Evolutionary conservation across 306 rosid genomes (phyloP).

Genomic region (Cicer yamashitae): DNA sequence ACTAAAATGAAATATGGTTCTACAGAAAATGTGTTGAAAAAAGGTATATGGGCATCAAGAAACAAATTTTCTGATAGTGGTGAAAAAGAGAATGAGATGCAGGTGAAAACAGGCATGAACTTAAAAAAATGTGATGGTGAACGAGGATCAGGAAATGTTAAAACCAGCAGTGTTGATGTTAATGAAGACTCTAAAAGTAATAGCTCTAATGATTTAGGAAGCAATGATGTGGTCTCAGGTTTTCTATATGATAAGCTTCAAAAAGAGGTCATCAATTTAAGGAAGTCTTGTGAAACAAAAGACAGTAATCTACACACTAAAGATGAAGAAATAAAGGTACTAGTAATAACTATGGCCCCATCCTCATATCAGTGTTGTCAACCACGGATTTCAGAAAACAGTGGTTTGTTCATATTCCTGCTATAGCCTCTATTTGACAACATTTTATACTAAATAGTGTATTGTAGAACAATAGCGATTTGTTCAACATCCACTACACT

Average conservation of each 20-base stretch:
- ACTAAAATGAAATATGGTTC: slow-evolving; percentile 50
- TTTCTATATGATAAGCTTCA: slow-evolving; percentile 88
- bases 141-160: slow-evolving; percentile 43
- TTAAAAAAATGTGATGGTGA: slow-evolving; percentile 34
- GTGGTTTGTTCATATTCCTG: background rate
- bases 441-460: background rate
- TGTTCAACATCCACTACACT: background rate
- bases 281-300: slow-evolving; percentile 70
- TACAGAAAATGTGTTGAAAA: slow-evolving; percentile 62
- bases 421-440: background rate
- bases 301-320: slow-evolving; percentile 59
- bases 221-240: slow-evolving; percentile 78
- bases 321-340: slow-evolving; percentile 91
- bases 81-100: slow-evolving; percentile 70
- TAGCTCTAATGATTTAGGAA: slow-evolving; percentile 42
- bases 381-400: background rate
- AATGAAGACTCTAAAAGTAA: slow-evolving; percentile 48
- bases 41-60: slow-evolving; percentile 78
- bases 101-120: slow-evolving; percentile 37
- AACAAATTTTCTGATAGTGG: slow-evolving; percentile 67
- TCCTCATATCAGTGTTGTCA: background rate
- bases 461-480: background rate
- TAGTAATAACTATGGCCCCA: background rate
- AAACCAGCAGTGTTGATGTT: slow-evolving; percentile 39
- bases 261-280: slow-evolving; percentile 77